Percentiles rank a stretch among this genome's conserved stretches.
Evolutionary conservation across 352 stramenopile genomes (phyloP).

Genomic region (Phytopythium ostracodes): DNA sequence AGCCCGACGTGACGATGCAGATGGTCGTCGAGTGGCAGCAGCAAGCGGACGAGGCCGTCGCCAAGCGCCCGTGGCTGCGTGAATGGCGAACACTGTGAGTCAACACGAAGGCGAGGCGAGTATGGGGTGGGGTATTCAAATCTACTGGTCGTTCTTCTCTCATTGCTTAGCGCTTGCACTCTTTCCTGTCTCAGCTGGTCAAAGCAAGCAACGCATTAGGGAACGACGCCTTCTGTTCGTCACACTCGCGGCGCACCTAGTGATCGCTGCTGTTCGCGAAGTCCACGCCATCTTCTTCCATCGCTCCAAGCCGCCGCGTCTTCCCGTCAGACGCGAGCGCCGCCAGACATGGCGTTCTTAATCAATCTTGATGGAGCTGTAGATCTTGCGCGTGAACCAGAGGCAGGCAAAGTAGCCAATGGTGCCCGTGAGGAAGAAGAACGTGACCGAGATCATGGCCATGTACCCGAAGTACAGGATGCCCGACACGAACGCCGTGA

Average conservation of each 20-base stretch:
- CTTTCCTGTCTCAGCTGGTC: neutral
- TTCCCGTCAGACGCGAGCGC: neutral
- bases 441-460: conserved; percentile 95
- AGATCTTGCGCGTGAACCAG: conserved; percentile 99
- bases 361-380: conserved; percentile 93
- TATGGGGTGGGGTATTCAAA: conserved; percentile 1
- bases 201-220: neutral
- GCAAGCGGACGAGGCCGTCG: conserved; percentile 31
- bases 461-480: conserved; percentile 99
- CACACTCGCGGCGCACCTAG: neutral
- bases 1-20: conserved; percentile 21
- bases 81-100: conserved; percentile 76
- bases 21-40: conserved; percentile 48
- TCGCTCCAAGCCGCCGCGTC: neutral
- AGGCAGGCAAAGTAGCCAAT: conserved; percentile 97
- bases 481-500: conserved; percentile 90
- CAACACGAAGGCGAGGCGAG: neutral
- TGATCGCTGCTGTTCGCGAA: neutral
- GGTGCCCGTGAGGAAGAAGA: conserved; percentile 97
- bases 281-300: neutral
- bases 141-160: conserved; percentile 7
- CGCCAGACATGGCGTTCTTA: conserved; percentile 32
- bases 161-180: neutral
- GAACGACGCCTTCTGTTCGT: neutral
- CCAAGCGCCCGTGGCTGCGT: conserved; percentile 52